These are phyloP conservation scores for Chimonanthus praecox DNA, from an alignment of 164 flowering plant species.

Conservation along the genomic window DNA sequence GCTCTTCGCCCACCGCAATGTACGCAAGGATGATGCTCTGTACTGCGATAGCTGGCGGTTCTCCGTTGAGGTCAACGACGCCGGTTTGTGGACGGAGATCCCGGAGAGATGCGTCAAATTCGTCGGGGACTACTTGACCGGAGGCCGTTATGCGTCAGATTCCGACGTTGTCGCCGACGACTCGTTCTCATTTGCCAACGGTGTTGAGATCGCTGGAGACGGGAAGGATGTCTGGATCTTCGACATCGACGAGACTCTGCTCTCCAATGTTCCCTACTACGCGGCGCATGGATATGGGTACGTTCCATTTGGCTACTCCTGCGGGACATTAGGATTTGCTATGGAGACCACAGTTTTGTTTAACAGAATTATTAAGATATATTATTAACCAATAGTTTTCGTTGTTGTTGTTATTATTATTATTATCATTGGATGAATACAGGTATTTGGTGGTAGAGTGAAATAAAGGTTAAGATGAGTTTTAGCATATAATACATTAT, in stretches of 20 bases:
- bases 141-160: constrained; percentile 53
- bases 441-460: not conserved
- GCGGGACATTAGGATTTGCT: not conserved
- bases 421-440: not conserved
- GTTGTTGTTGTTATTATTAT: not conserved
- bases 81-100: constrained; percentile 45
- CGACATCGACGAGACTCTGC: constrained; percentile 86
- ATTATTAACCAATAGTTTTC: not conserved
- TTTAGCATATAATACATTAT: not conserved
- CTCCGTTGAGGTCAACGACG: constrained; percentile 77
- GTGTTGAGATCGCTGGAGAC: constrained; percentile 39
- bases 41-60: constrained; percentile 78
- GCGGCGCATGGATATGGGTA: constrained; percentile 60
- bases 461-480: not conserved
- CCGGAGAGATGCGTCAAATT: constrained; percentile 46
- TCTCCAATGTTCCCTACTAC: constrained; percentile 69
- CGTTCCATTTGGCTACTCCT: not conserved
- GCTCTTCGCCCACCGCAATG: not conserved
- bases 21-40: constrained; percentile 6
- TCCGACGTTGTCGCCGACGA: constrained; percentile 38
- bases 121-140: constrained; percentile 58
- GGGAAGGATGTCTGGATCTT: constrained; percentile 83
- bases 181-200: constrained; percentile 38
- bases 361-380: not conserved
- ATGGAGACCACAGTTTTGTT: not conserved